Conservation (phyloP, 352 stramenopile genomes). For the Thraustotheca clavata region DNA sequence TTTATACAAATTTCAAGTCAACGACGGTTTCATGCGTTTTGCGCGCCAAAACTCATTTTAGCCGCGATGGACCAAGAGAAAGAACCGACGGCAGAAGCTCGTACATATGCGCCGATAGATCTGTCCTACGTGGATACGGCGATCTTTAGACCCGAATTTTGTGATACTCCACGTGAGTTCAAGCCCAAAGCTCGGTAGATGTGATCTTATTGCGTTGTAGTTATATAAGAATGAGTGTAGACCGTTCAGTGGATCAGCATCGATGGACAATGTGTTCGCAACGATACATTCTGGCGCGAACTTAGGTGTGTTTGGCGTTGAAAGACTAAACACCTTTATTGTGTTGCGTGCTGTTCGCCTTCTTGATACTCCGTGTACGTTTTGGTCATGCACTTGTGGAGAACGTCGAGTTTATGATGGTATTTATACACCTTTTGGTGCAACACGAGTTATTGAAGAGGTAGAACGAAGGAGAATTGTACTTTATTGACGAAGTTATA, state of each 20-base stretch:
- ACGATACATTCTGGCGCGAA: not conserved
- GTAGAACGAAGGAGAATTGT: not conserved
- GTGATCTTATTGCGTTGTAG: not conserved
- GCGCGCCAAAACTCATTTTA: too few relatives aligned
- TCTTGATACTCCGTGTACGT: conserved; percentile 5
- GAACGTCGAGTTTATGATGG: conserved; percentile 34
- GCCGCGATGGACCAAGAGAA: too few relatives aligned
- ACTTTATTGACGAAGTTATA: not conserved
- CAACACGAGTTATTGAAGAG: conserved; percentile 45
- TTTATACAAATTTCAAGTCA: too few relatives aligned
- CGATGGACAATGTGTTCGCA: conserved; percentile 7
- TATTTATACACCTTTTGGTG: conserved; percentile 49
- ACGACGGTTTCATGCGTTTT: too few relatives aligned
- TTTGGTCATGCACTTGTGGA: not conserved
- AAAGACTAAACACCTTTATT: not conserved
- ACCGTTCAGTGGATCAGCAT: conserved; percentile 15
- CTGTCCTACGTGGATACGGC: not conserved
- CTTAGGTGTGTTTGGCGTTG: not conserved
- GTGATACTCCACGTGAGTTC: conserved; percentile 4
- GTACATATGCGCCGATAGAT: too few relatives aligned
- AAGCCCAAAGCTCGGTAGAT: conserved; percentile 11
- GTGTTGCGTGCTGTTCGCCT: not conserved
- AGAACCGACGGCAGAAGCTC: too few relatives aligned
- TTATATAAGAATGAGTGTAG: not conserved
- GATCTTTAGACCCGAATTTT: conserved; percentile 15